Percentiles rank a stretch among this genome's conserved stretches.
Conservation (phyloP, 2,329 filamentous ascomycete genomes). For the Exophiala mesophila region DNA sequence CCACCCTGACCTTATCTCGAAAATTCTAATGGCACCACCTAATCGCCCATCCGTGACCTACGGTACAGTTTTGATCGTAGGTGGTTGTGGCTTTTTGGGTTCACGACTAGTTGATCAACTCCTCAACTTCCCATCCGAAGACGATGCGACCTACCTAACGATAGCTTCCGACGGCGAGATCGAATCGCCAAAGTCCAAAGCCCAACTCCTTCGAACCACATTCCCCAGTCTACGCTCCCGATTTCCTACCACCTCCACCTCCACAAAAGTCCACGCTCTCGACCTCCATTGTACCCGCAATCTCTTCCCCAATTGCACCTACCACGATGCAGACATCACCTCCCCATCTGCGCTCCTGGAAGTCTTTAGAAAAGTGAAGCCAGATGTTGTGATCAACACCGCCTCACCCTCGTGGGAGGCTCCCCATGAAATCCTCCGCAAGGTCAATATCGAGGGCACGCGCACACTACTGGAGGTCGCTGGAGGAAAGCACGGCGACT, state of each 20-base stretch:
- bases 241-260: constrained; percentile 38
- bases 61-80: constrained; percentile 71
- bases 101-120: constrained; percentile 75
- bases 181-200: constrained; percentile 32
- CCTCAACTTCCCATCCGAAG: constrained; percentile 53
- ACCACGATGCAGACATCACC: constrained; percentile 75
- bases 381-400: constrained; percentile 86
- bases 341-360: constrained; percentile 56
- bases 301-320: constrained; percentile 57
- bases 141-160: constrained; percentile 28
- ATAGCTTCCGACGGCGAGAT: constrained; percentile 21
- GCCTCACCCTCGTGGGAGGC: constrained; percentile 62
- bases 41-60: constrained; percentile 40
- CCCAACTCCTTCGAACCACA: constrained; percentile 34
- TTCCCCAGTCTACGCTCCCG: constrained; percentile 36
- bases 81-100: constrained; percentile 79
- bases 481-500: constrained; percentile 60
- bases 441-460: constrained; percentile 87
- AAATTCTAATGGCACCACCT: constrained; percentile 13
- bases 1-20: too few relatives aligned
- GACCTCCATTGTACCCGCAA: constrained; percentile 69
- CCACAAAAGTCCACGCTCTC: constrained; percentile 59
- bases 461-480: constrained; percentile 62
- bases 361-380: constrained; percentile 62
- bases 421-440: constrained; percentile 60